These are phyloP conservation scores for Alternaria arbusti DNA, from an alignment of 2,329 filamentous ascomycete genomes.

Conservation along the genomic window DNA sequence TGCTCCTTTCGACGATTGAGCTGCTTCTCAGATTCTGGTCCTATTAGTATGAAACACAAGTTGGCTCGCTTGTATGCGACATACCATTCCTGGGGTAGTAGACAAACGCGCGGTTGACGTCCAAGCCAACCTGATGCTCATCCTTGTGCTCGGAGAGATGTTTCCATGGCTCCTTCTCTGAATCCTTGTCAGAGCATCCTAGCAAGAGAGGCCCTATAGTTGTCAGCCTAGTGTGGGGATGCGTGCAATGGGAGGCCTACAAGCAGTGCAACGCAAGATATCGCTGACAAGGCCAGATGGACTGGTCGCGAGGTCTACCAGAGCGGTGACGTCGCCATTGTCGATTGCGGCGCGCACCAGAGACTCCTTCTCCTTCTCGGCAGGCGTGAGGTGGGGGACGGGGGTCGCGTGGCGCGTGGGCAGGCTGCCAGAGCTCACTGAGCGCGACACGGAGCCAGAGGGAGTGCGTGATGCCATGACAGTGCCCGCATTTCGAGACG, in stretches of 20 bases:
- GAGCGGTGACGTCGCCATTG: conserved; percentile 46
- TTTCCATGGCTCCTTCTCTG: conserved; percentile 57
- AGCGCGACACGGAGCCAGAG: conserved; percentile 32
- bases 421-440: conserved; percentile 39
- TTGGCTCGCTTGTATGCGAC: conserved; percentile 27
- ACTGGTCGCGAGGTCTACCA: conserved; percentile 53
- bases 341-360: conserved; percentile 52
- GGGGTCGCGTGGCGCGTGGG: conserved; percentile 24
- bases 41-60: conserved; percentile 15
- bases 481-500: conserved; percentile 25
- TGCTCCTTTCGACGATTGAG: conserved; percentile 74
- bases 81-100: conserved; percentile 83
- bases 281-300: conserved; percentile 56
- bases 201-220: conserved; percentile 67
- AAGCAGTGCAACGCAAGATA: conserved; percentile 72
- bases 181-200: conserved; percentile 40
- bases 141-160: conserved; percentile 78
- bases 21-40: conserved; percentile 74
- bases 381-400: conserved; percentile 20
- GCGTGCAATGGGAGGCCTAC: conserved; percentile 60
- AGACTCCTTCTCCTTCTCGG: conserved; percentile 35
- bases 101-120: conserved; percentile 95
- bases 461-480: conserved; percentile 37
- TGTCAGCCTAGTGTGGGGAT: conserved; percentile 20
- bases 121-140: conserved; percentile 88